phyloP scores from a whole-genome alignment of 169 alveolate species.

The Plasmodium inui region DNA sequence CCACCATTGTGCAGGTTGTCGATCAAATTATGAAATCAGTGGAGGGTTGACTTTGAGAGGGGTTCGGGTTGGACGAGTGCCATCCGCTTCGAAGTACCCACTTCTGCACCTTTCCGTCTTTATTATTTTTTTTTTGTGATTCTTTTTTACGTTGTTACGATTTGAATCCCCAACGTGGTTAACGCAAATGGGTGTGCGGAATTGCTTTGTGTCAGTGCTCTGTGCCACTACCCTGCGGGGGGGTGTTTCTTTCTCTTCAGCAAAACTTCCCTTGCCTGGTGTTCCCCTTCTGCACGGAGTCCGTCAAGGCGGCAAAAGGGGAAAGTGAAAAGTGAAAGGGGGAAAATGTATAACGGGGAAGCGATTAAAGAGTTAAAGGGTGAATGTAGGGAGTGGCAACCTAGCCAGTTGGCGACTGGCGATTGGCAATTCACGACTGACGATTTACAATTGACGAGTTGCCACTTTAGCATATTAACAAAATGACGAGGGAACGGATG shows the following conservation, averaged over 20 bases:
- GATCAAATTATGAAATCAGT: conserved; percentile 72
- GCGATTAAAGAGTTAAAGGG: too few relatives aligned
- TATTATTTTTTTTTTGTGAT: not conserved
- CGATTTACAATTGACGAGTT: not conserved
- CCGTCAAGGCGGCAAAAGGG: not conserved
- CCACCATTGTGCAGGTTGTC: conserved; percentile 61
- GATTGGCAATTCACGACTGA: too few relatives aligned
- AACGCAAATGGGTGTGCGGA: not conserved
- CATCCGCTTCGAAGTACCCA: not conserved
- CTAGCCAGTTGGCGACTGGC: not conserved
- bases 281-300: not conserved
- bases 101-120: not conserved
- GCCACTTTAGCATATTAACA: not conserved
- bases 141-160: not conserved
- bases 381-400: not conserved
- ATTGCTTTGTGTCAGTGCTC: not conserved
- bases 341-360: not conserved
- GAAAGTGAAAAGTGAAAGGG: not conserved
- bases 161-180: not conserved
- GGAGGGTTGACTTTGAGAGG: not conserved
- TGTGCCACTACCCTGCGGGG: not conserved
- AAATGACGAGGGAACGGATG: not conserved
- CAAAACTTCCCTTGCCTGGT: not conserved
- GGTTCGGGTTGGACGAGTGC: not conserved
- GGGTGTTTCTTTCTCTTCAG: not conserved